Evolutionary conservation across 2,329 filamentous ascomycete genomes (phyloP), one percentile per base, ranked within the genome.

Genomic region (Colletotrichum euphorbiae): DNA sequence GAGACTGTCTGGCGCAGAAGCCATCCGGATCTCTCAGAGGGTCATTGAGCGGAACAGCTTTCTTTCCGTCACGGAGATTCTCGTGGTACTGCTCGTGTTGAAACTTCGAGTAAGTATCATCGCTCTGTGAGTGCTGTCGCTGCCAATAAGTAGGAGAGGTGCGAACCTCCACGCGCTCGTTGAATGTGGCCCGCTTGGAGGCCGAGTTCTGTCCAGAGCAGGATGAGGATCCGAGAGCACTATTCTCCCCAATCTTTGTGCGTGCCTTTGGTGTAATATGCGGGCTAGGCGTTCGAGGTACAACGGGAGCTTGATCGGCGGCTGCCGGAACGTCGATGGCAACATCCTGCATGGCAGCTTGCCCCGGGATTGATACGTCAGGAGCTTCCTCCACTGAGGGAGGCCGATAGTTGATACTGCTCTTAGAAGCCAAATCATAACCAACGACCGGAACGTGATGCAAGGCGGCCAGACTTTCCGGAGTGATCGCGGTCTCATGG

Each of bases 71-170:
- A 3, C 50, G 42, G 24, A 69, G 67, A 40, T 48, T 50, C 13
- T 69, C 62, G 4, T 62, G 45, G 31, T 69, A 69, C 21, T 69
- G 56, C 24, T 69, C 62, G 17, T 61, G 28, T 13, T n/a, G 50
- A 11, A 69, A 69, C 1, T 68, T 60, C 28, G 50, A 21, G 42
- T 69, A 69, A 15, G 31, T 43, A 4, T 43, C 56, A 33, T 69
- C 67, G 19, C 31, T 48, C 12, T 67, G 43, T 4, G 50, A 56
- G 21, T 69, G 67, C 17, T 69, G 48, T n/a, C 57, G 50, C 38
- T 69, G 67, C 67, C 67, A 69, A 28, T 67, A 69, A 19, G 67
- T 69, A 6, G 67, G 67, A 40, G 67, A 67, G 2, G 62, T 69
- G 33, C 67, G 62, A 33, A 69, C 63, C 43, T 69, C 63, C 9